Conservation (phyloP, 2,329 filamentous ascomycete genomes). For the Dactylellina haptotyla region DNA sequence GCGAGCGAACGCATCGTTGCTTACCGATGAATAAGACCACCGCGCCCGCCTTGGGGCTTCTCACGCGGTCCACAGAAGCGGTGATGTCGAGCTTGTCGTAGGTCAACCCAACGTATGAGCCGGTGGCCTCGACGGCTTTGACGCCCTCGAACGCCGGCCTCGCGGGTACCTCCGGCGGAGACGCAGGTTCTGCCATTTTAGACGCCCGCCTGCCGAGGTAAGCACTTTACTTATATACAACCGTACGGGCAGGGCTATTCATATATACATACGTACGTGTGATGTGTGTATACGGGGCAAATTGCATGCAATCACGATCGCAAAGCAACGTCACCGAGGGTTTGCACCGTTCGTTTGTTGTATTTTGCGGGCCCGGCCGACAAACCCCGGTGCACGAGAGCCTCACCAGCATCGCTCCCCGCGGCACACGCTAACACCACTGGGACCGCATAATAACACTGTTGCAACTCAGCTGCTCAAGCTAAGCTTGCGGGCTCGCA, state of each 20-base stretch:
- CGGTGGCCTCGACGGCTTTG: constrained; percentile 63
- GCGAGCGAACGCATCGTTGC: too few species aligned
- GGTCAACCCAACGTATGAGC: constrained; percentile 76
- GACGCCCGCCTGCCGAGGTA: too few species aligned
- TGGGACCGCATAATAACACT: constrained; percentile 30
- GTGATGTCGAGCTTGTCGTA: constrained; percentile 69
- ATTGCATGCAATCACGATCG: too few species aligned
- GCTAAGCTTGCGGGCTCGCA: too few species aligned
- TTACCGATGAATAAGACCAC: constrained; percentile 80
- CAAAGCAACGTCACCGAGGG: too few species aligned
- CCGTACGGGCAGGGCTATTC: too few species aligned
- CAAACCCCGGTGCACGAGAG: neutral
- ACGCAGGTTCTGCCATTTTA: constrained; percentile 3
- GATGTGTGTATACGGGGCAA: too few species aligned
- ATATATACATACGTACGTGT: too few species aligned
- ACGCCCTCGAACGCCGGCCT: constrained; percentile 37
- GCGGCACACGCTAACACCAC: neutral
- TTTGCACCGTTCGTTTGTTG: constrained; percentile 1
- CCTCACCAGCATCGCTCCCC: neutral
- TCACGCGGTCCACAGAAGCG: constrained; percentile 72
- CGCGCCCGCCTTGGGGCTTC: constrained; percentile 77
- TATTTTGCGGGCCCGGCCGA: neutral
- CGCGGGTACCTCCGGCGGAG: neutral
- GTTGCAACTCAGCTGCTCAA: constrained; percentile 40
- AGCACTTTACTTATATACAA: too few species aligned